Percentiles rank a stretch among this genome's conserved stretches.
These are phyloP conservation scores for Entophlyctis luteolus DNA, from an alignment of 192 early-diverging fungal genomes.

Conservation along the genomic window DNA sequence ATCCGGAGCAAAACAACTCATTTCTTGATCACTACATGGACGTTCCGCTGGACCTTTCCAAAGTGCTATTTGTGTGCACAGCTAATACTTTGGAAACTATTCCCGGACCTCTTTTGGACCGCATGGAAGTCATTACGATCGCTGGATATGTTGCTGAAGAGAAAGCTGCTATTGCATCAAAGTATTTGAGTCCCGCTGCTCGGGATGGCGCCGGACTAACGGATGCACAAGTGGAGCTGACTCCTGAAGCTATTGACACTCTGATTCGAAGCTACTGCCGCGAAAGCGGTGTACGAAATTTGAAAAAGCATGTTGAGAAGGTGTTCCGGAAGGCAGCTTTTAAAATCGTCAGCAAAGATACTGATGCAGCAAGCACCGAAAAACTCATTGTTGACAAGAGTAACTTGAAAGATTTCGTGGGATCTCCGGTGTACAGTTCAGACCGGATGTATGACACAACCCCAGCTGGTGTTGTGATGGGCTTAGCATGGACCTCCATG, in stretches of 20 bases:
- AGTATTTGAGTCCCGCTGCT: slow-evolving; percentile 84
- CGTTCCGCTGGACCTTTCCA: slow-evolving; percentile 94
- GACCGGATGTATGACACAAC: slow-evolving; percentile 90
- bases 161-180: slow-evolving; percentile 86
- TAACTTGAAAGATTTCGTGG: slow-evolving; percentile 89
- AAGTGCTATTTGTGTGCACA: slow-evolving; percentile 98
- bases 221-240: slow-evolving; percentile 26
- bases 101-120: slow-evolving; percentile 93
- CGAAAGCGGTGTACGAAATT: slow-evolving; percentile 94
- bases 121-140: slow-evolving; percentile 96
- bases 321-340: slow-evolving; percentile 95
- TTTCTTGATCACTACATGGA: slow-evolving; percentile 99
- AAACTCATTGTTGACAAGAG: slow-evolving; percentile 62
- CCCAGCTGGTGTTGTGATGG: slow-evolving; percentile 95
- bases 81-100: slow-evolving; percentile 97
- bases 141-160: slow-evolving; percentile 67
- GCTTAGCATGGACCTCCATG: slow-evolving; percentile 95
- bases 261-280: slow-evolving; percentile 91
- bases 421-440: slow-evolving; percentile 77
- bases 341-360: slow-evolving; percentile 61
- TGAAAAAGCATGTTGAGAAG: slow-evolving; percentile 99
- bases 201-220: slow-evolving; percentile 78
- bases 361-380: slow-evolving; percentile 27
- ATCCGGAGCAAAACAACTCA: slow-evolving; percentile 95
- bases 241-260: slow-evolving; percentile 71